These are phyloP conservation scores for Lentithecium fluviatile DNA, from an alignment of 495 filamentous ascomycete species.

Conservation along the genomic window DNA sequence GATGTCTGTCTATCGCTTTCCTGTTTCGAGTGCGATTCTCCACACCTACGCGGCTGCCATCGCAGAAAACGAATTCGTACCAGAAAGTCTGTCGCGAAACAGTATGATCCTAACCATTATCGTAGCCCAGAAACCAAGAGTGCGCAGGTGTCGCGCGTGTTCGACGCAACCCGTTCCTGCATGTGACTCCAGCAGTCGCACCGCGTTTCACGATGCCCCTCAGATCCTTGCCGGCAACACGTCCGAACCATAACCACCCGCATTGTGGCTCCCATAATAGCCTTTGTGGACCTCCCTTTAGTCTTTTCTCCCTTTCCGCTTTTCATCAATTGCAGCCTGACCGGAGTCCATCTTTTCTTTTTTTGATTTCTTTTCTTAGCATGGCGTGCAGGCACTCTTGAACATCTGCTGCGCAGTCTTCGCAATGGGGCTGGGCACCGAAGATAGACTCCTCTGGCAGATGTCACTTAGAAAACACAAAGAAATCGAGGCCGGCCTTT, in stretches of 20 bases:
- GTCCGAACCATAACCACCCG: neutral
- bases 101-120: too few species aligned
- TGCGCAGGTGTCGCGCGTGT: neutral
- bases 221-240: neutral
- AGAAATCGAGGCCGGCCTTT: constrained; percentile 22
- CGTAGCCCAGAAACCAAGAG: neutral
- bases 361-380: neutral
- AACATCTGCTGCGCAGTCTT: constrained; percentile 8
- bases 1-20: too few species aligned
- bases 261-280: neutral
- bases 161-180: neutral
- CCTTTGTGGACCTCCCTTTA: neutral
- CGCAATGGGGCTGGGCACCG: constrained; percentile 14
- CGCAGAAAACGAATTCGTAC: too few species aligned
- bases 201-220: constrained; percentile 1
- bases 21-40: too few species aligned
- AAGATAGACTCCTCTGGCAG: constrained; percentile 10
- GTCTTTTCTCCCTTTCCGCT: neutral
- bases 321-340: neutral
- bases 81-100: too few species aligned
- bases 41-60: too few species aligned
- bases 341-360: neutral
- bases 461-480: constrained; percentile 12
- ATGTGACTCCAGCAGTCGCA: constrained; percentile 4
- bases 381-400: constrained; percentile 5